Conservation (phyloP, 805 yeast genomes). For the Nakazawaea holstii region DNA sequence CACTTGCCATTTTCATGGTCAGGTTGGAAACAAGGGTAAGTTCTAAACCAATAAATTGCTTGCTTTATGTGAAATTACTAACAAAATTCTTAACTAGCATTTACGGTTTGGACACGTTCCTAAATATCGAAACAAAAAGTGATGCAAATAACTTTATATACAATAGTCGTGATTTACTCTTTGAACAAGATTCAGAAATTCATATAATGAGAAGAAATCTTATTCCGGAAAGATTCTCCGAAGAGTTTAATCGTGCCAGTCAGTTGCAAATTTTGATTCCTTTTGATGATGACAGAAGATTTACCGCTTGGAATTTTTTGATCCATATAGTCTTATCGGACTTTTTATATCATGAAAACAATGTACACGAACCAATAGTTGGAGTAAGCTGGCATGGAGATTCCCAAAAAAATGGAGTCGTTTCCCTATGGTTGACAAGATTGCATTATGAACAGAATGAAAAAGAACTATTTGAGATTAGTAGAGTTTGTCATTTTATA, state of each 20-base stretch:
- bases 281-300: not conserved
- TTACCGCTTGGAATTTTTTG: constrained; percentile 10
- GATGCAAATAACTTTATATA: constrained; percentile 3
- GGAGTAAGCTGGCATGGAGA: constrained; percentile 7
- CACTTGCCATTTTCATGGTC: constrained; percentile 9
- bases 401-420: not conserved
- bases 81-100: not conserved
- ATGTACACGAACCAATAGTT: constrained; percentile 9
- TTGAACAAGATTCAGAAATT: not conserved
- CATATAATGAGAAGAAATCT: constrained; percentile 12
- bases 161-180: not conserved
- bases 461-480: constrained; percentile 1
- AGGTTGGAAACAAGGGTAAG: constrained; percentile 13
- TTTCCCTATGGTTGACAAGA: constrained; percentile 7
- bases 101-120: not conserved
- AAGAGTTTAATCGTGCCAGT: constrained; percentile 6
- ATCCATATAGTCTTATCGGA: not conserved
- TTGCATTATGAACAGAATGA: not conserved
- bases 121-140: not conserved
- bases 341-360: not conserved
- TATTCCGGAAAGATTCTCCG: constrained; percentile 5
- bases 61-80: not conserved
- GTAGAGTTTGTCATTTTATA: constrained; percentile 7
- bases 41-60: not conserved
- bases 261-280: constrained; percentile 10